Percentiles rank a stretch among this genome's conserved stretches.
phyloP scores from a whole-genome alignment of 106 monocot species.

The Platanthera zijinensis region DNA sequence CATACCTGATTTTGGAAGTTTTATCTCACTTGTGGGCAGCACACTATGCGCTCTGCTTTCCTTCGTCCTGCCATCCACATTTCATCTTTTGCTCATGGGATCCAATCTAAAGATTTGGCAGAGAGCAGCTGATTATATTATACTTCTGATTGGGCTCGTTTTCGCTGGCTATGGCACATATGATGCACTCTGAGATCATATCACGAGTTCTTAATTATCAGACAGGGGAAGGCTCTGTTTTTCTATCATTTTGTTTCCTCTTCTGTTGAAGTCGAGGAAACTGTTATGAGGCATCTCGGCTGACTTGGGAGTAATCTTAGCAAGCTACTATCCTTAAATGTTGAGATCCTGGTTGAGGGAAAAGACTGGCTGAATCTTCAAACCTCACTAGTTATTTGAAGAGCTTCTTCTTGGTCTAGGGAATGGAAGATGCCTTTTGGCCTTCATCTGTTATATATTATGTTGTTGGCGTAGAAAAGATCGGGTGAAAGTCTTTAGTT shows the following conservation, averaged over 20 bases:
- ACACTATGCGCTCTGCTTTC: constrained; percentile 81
- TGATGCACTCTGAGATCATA: constrained; percentile 20
- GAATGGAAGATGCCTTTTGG: not conserved
- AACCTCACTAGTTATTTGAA: not conserved
- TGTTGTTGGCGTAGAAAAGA: not conserved
- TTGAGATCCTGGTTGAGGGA: not conserved
- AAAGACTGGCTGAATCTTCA: not conserved
- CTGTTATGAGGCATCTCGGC: no score
- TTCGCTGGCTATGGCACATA: constrained; percentile 73
- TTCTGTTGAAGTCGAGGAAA: not conserved
- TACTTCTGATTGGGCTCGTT: constrained; percentile 45
- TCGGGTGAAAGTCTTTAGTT: no score
- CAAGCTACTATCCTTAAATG: not conserved
- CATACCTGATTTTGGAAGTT: constrained; percentile 76
- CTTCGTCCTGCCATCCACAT: constrained; percentile 76
- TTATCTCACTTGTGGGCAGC: constrained; percentile 79
- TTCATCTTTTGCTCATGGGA: constrained; percentile 68
- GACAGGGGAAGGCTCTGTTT: not conserved
- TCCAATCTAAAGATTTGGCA: constrained; percentile 31
- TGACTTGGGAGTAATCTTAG: not conserved
- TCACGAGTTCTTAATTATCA: constrained; percentile 3
- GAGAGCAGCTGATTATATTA: constrained; percentile 42
- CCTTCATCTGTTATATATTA: not conserved
- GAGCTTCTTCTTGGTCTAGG: not conserved
- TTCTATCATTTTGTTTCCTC: not conserved